A percentile compares a stretch with the other conserved stretches of the same genome.
phyloP scores from a whole-genome alignment of 2,329 filamentous ascomycete genomes.

The Emergomyces orientalis region DNA sequence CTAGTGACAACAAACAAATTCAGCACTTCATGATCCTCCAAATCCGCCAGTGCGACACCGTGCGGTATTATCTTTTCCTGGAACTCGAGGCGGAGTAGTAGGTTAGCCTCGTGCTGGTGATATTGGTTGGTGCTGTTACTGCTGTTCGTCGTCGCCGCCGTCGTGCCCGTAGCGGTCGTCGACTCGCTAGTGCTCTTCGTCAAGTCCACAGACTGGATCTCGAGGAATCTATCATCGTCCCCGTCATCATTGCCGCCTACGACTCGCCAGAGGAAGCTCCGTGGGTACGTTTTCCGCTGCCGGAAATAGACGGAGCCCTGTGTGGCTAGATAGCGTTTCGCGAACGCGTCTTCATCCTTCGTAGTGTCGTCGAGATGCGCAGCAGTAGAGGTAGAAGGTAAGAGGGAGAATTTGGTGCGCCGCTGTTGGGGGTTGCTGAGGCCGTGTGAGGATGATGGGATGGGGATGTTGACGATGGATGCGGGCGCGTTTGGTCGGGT shows the following conservation, averaged over 20 bases:
- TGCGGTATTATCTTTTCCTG: slow-evolving; percentile 60
- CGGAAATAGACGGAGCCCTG: slow-evolving; percentile 81
- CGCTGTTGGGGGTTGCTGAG: slow-evolving; percentile 37
- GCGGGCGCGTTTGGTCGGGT: slow-evolving; percentile 62
- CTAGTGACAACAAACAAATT: slow-evolving; percentile 72
- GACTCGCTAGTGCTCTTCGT: slow-evolving; percentile 50
- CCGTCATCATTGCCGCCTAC: slow-evolving; percentile 54
- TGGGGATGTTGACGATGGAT: slow-evolving; percentile 61
- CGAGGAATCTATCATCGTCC: slow-evolving; percentile 51
- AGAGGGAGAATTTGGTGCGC: slow-evolving; percentile 37
- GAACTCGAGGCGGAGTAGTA: slow-evolving; percentile 72
- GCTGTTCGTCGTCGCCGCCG: background rate
- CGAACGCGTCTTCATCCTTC: slow-evolving; percentile 60
- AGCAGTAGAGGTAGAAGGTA: slow-evolving; percentile 37
- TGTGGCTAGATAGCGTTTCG: slow-evolving; percentile 61
- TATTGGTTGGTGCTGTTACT: background rate
- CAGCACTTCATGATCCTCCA: slow-evolving; percentile 65
- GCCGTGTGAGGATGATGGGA: slow-evolving; percentile 38
- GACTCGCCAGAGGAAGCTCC: slow-evolving; percentile 84
- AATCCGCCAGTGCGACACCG: slow-evolving; percentile 75
- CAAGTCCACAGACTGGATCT: slow-evolving; percentile 74
- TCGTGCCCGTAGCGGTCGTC: background rate
- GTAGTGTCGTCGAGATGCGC: slow-evolving; percentile 33
- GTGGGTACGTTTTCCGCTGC: slow-evolving; percentile 62
- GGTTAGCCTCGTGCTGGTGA: slow-evolving; percentile 52